Evolutionary conservation across 2,329 filamentous ascomycete genomes (phyloP).

Genomic region (Nemania sp.): DNA sequence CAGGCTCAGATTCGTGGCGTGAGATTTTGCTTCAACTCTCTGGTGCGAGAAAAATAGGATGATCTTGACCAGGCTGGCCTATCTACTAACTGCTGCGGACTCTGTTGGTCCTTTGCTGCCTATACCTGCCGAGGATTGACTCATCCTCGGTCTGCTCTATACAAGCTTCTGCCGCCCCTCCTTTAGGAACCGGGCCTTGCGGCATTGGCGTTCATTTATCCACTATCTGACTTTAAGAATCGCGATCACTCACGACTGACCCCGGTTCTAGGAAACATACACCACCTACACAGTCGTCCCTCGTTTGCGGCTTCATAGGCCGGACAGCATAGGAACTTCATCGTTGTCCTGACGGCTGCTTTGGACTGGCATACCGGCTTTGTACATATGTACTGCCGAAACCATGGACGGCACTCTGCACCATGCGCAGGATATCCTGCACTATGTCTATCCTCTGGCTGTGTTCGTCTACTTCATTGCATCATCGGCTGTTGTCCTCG

Average conservation of each 20-base stretch:
- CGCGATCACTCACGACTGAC: conserved; percentile 4
- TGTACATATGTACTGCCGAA: conserved; percentile 8
- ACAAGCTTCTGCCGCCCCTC: too few species aligned
- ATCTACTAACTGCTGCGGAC: too few species aligned
- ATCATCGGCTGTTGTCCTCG: conserved; percentile 54
- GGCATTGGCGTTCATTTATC: too few species aligned
- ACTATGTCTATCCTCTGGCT: conserved; percentile 61
- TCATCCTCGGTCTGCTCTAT: too few species aligned
- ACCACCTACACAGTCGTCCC: conserved; percentile 5
- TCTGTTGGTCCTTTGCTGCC: too few species aligned
- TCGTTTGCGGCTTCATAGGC: neutral
- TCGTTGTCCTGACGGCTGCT: conserved; percentile 4
- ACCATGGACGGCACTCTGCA: conserved; percentile 23
- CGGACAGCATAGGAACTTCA: conserved; percentile 1
- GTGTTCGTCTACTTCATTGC: conserved; percentile 61
- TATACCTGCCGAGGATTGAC: too few species aligned
- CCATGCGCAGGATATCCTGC: conserved; percentile 49
- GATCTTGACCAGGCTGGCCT: too few species aligned
- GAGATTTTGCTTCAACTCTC: too few species aligned
- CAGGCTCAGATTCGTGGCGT: too few species aligned
- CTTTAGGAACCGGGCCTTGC: too few species aligned
- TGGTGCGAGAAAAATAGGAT: too few species aligned
- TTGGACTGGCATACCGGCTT: neutral
- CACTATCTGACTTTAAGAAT: neutral
- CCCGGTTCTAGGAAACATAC: conserved; percentile 10